Base-by-base conservation (phyloP, 208 protist species). In the Acanthamoeba triangularis region DNA sequence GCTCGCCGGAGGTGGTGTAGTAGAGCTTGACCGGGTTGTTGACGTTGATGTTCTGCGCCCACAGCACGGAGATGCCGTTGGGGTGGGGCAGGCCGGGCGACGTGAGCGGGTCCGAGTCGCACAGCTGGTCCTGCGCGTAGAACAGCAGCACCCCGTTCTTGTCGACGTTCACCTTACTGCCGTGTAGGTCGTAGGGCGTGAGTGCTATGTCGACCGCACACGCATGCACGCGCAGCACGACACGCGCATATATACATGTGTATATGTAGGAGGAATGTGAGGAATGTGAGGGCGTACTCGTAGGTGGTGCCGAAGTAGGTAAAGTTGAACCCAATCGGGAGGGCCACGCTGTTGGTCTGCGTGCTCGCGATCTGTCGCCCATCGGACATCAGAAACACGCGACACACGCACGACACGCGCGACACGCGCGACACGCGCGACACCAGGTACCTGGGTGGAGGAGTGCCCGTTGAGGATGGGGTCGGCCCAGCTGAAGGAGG, bases 141-240 rank as follows among this genome's bases (percentile, higher is more conserved):
- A 92, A 74, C 35, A 92, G 63, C 41, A 92, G 13, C n/a, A 92
- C 63, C 2, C 85, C 85, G 63, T 92, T 92, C 63, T 92, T 92
- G 59, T 92, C 85, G 33, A 92, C 44, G 41, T 92, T 47, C 23
- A 92, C 61, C 20, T 33, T 92, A 14, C 85, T 92, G 85, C 37
- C 5, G 69, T 30, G 25, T 80, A 16, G 5, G 69, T 30, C 20
- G 23, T 14, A 7, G 49, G 14, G 28, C 20, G 78, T 56, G 78
- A 87, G 25, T 25, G 78, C 0, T 2, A 56, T 41, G 16, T 90
- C 23, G 41, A 33, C 47, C 25, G 54, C 18, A 44, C 16, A 59
- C 74, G 44, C 44, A 47, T 8, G 7, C 44, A 7, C 44, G 44
- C 44, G 44, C 76, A 52, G 23, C 25, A 47, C 1, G 18, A 67